Percentiles rank a stretch among this genome's conserved stretches.
These are phyloP conservation scores for Pseudogymnoascus sp. DNA, from an alignment of 2,329 filamentous ascomycete species.

Conservation along the genomic window DNA sequence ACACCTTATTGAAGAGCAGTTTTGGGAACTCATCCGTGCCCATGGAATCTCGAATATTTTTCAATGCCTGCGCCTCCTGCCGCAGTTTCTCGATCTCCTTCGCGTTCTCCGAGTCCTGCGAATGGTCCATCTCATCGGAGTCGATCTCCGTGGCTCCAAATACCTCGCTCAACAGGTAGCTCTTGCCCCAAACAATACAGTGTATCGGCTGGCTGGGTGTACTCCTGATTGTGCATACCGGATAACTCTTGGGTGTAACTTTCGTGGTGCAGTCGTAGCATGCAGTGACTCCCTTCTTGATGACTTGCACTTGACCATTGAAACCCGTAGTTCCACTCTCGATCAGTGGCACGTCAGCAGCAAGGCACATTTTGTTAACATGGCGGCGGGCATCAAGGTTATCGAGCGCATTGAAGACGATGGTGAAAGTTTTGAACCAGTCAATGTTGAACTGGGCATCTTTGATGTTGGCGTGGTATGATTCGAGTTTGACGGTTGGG, in stretches of 20 bases:
- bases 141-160: conserved; percentile 90
- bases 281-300: conserved; percentile 83
- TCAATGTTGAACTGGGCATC: conserved; percentile 76
- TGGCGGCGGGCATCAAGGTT: conserved; percentile 90
- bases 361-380: conserved; percentile 95
- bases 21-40: conserved; percentile 70
- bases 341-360: conserved; percentile 80
- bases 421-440: conserved; percentile 75
- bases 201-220: conserved; percentile 95
- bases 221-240: conserved; percentile 94
- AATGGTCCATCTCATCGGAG: conserved; percentile 68
- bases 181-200: conserved; percentile 98
- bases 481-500: conserved; percentile 74
- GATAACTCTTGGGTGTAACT: conserved; percentile 83
- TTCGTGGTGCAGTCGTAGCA: conserved; percentile 95
- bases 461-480: conserved; percentile 93
- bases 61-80: conserved; percentile 75
- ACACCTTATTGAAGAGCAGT: conserved; percentile 89
- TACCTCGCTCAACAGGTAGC: conserved; percentile 86
- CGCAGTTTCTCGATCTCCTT: conserved; percentile 82
- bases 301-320: conserved; percentile 95
- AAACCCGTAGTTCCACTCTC: conserved; percentile 98
- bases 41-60: conserved; percentile 73
- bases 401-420: conserved; percentile 96
- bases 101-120: conserved; percentile 72